These are phyloP conservation scores for Aureobasidium sp. DNA, from an alignment of 2,329 filamentous ascomycete genomes.

Conservation along the genomic window DNA sequence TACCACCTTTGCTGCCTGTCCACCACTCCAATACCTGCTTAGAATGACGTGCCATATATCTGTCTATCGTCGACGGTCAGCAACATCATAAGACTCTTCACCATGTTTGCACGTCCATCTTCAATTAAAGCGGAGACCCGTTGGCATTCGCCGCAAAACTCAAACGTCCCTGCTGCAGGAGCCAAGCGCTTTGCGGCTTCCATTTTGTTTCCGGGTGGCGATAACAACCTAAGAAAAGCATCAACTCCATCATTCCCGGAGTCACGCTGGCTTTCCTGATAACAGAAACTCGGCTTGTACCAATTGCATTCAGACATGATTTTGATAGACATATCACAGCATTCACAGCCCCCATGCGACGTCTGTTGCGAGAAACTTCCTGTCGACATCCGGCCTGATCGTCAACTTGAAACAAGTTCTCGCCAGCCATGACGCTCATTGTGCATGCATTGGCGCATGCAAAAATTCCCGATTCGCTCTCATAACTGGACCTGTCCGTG, in stretches of 20 bases:
- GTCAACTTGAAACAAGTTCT: conserved; percentile 4
- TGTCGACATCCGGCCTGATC: neutral
- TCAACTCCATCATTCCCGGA: neutral
- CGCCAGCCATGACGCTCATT: neutral
- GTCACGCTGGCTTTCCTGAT: neutral
- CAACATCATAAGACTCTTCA: neutral
- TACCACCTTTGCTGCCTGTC: neutral
- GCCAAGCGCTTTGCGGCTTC: neutral
- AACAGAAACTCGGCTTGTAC: neutral
- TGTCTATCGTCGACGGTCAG: neutral
- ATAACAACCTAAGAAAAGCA: neutral
- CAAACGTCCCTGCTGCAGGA: neutral
- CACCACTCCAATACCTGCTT: neutral
- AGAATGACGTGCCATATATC: neutral
- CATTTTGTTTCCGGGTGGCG: neutral
- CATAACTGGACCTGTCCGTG: neutral
- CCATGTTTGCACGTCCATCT: neutral
- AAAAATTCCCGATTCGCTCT: conserved; percentile 1
- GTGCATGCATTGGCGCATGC: conserved; percentile 2
- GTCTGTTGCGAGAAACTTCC: neutral
- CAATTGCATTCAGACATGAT: too few species aligned
- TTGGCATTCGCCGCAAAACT: conserved; percentile 7
- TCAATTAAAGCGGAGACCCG: conserved; percentile 4
- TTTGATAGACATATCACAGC: neutral
- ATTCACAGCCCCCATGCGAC: neutral